phyloP scores from a whole-genome alignment of 345 rosid genomes.

The Barbarea vulgaris region DNA sequence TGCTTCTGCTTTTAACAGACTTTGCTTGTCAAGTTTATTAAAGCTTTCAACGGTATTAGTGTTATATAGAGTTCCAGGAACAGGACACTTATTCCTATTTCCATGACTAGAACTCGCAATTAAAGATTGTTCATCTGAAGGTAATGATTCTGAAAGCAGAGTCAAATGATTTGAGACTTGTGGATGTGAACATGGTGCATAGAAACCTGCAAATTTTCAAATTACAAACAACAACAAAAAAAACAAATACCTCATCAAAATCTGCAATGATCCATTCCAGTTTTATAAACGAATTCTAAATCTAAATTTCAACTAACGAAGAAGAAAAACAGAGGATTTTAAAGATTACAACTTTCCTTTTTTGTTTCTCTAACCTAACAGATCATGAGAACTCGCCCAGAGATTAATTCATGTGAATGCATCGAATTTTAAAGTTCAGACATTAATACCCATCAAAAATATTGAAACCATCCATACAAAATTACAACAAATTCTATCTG shows the following conservation, averaged over 20 bases:
- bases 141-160: slow-evolving; percentile 75
- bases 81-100: slow-evolving; percentile 76
- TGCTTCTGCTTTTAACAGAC: slow-evolving; percentile 68
- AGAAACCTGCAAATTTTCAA: slow-evolving; percentile 40
- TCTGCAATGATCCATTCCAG: not conserved
- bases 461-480: not conserved
- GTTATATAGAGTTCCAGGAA: slow-evolving; percentile 79
- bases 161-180: slow-evolving; percentile 76
- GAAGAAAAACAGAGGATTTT: not conserved
- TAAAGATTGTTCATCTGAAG: slow-evolving; percentile 47
- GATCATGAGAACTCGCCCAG: not conserved
- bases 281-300: not conserved
- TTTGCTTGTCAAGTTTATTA: slow-evolving; percentile 60
- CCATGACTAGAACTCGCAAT: slow-evolving; percentile 41
- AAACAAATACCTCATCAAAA: not conserved
- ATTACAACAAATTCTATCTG: not conserved
- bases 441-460: not conserved
- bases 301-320: not conserved
- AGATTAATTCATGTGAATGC: not conserved
- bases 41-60: slow-evolving; percentile 82
- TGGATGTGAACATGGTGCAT: slow-evolving; percentile 84
- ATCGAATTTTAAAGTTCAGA: not conserved
- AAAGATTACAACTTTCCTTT: not conserved
- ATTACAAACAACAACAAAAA: not conserved
- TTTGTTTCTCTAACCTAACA: not conserved